Base-by-base conservation (phyloP, 306 rosid species). In the Cicer cuneatum region DNA sequence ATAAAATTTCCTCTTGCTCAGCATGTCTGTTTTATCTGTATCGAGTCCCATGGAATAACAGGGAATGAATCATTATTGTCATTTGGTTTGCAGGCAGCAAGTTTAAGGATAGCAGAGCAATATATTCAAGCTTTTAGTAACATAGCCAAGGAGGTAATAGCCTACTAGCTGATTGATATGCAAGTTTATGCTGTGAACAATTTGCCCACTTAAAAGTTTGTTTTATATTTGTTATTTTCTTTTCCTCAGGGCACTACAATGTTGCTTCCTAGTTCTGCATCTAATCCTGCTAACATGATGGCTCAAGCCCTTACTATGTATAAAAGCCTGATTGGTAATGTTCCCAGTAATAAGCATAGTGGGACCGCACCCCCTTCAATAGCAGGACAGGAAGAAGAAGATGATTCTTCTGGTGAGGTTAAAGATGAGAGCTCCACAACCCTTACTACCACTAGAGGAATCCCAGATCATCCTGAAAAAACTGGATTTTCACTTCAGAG, bases 281-380 rank as follows among this genome's bases (percentile, higher is more conserved):
- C 97, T 19, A 87, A 92, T 77, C 97, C 99, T 24, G 88, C 97
- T 63, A 85, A 80, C 84, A 89, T 90, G 97, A 92, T 94, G 90
- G 91, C 96, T 67, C 97, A 94, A 84, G 99, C 99, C 52, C 89
- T 94, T 57, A 79, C 93, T 7, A 89, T 92, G 84, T 94, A 92
- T 72, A 94, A 94, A 86, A 90, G 89, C 85, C 67, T 94, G 71
- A 29, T 90, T 18, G 93, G 87, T 42, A 85, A 88, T 49, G 87
- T 66, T 69, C 58, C 93, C 42, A 69, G 56, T 56, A 83, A 52
- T 64, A 81, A 66, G 63, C 68, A 13, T 14, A 57, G 49, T 58
- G 81, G 74, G 82, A 77, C 51, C 21, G n/a, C 71, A 40, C 33
- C 80, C 61, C 65, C 57, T 70, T 76, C 83, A 9, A 64, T 78